Evolutionary conservation across 2,329 filamentous ascomycete species (phyloP), one percentile per base, ranked within the genome.

Genomic region (Chaetomiaceae sp.): DNA sequence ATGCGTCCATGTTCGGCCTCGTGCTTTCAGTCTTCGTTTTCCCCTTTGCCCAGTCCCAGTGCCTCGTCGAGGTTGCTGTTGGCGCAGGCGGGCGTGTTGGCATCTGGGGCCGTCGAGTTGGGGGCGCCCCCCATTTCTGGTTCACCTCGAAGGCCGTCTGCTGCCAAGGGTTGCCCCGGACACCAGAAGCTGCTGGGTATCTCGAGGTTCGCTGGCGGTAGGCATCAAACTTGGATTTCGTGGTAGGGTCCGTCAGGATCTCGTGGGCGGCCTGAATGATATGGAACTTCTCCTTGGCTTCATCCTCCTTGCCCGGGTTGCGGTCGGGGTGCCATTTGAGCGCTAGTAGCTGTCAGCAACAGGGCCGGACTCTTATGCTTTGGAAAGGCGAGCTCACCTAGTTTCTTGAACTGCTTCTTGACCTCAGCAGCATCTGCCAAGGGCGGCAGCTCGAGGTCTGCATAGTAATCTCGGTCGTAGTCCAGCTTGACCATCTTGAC

Each of bases 301-400:
- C 89, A 53, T 81, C 72, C 71, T 95, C 90, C 65, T 82, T 83
- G 47, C 91, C 91, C 11, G 87, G 89, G 65, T 96, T 95, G 55
- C 91, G 86, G 68, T 96, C 91, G 7, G 91, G 91, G 65, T 96
- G 91, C 65, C 88, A 95, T 69, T 88, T 88, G 43, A 95, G 76
- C 44, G 90, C 90, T 90, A 53, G 20, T 27, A 65, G 42, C 56
- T 39, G 34, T 56, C 27, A 54, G 53, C 45, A 57, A 50, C 19
- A 48, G 23, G 34, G 17, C 14, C 19, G 5, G 14, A 4, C 6
- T n/a, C 47, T 50, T 22, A 12, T 6, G 19, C 14, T 9, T 4
- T 12, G 8, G 6, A 6, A 11, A 34, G n/a, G 27, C 44, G 27
- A 29, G 61, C 76, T 54, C 73, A 89, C 87, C 87, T 65, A 95